Base-by-base conservation (phyloP, 1,284 basidiomycete species). In the Cutaneotrichosporon dermatis region DNA sequence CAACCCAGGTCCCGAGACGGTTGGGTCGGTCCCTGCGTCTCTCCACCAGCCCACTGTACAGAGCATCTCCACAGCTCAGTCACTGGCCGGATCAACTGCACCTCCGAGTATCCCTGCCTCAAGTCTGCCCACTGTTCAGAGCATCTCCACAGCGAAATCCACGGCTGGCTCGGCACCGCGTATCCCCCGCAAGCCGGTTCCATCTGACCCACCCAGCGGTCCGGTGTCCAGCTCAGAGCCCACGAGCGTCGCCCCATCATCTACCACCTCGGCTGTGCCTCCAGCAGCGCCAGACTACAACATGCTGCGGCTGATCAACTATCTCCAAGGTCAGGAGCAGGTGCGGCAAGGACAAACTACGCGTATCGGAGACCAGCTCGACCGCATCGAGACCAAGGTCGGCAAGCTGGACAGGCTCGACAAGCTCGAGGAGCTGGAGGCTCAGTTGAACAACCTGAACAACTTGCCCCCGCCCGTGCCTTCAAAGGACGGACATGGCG, bases 311-410 rank as follows among this genome's bases (percentile, higher is more conserved):
- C 57, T 61, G 1, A 46, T 64, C 67, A 72, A 76, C 63, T 74
- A 71, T 57, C 58, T 76, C 7, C 70, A 75, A 51, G 74, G 75
- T 13, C 72, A 76, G 60, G 75, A 75, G 39, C 58, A 69, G 55
- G 72, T 70, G 15, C 69, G 67, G 1, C 59, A 68, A n/a, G 69
- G 70, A 4, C 71, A 75, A 53, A 66, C 60, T 0, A 67, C 67
- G 3, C 68, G 70, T 4, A 61, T 77, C 13, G 60, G 53, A 8
- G 62, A 55, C 45, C 75, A 77, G 61, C 69, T 79, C 1, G 73
- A 77, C 52, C 70, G 77, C 0, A 77, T 79, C 53, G 76, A 79
- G 56, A 55, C 60, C 45, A 71, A 69, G 46, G 66, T 76, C 9
- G 62, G 61, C n/a, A 64, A 63, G 16, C 67, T 76, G 15, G 69